These are phyloP conservation scores for Ustilago shanxiensis DNA, from an alignment of 1,284 basidiomycete genomes.

Conservation along the genomic window DNA sequence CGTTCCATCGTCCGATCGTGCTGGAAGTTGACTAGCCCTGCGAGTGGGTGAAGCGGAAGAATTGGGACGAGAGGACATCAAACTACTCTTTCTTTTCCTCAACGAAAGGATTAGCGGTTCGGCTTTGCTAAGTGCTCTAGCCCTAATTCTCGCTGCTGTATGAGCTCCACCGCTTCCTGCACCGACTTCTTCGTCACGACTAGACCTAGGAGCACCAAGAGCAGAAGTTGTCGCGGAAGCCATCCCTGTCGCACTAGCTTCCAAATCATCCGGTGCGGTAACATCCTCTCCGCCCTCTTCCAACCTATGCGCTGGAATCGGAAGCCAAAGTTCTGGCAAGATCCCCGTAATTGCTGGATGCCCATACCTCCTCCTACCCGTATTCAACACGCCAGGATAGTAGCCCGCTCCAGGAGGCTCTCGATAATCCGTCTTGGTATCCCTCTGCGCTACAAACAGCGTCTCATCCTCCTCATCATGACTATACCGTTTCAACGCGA, in stretches of 20 bases:
- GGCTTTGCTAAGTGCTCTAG: slow-evolving; percentile 28
- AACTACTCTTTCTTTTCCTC: slow-evolving; percentile 40
- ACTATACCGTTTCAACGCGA: slow-evolving; percentile 76
- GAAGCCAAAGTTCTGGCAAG: slow-evolving; percentile 65
- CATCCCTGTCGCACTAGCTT: slow-evolving; percentile 17
- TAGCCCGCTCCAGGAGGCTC: slow-evolving; percentile 62
- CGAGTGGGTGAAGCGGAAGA: slow-evolving; percentile 12
- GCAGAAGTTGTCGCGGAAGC: slow-evolving; percentile 30
- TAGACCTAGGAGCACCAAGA: slow-evolving; percentile 14
- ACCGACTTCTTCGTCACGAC: neutral
- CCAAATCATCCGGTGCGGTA: slow-evolving; percentile 33
- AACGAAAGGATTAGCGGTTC: slow-evolving; percentile 56
- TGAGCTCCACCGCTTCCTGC: neutral
- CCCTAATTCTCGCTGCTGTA: slow-evolving; percentile 18
- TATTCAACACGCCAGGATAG: slow-evolving; percentile 62
- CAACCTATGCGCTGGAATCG: slow-evolving; percentile 31
- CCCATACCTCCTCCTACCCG: slow-evolving; percentile 56
- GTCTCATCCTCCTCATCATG: slow-evolving; percentile 89
- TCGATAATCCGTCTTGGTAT: slow-evolving; percentile 61
- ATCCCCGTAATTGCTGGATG: slow-evolving; percentile 66
- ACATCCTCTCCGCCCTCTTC: slow-evolving; percentile 38
- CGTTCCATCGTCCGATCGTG: slow-evolving; percentile 2
- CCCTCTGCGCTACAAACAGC: slow-evolving; percentile 79
- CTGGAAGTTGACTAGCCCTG: neutral
- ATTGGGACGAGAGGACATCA: slow-evolving; percentile 17